Conservation (phyloP, 2,329 filamentous ascomycete species). For the Niveomyces coronatus region DNA sequence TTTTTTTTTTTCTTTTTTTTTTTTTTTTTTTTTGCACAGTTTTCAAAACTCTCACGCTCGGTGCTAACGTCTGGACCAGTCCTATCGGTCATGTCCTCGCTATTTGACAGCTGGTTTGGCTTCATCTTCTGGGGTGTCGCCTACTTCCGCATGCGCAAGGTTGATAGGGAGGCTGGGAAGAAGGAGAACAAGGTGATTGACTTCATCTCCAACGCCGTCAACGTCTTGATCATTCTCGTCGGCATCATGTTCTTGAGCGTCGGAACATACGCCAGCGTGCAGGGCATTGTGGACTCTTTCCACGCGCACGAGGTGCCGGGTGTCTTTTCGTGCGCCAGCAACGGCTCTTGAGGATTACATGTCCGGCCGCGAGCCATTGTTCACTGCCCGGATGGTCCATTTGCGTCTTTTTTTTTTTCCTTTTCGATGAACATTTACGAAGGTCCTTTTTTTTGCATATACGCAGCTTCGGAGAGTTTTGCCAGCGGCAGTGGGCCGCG, state of each 20-base stretch:
- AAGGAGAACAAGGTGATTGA: conserved; percentile 40
- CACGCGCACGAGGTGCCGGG: conserved; percentile 51
- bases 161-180: conserved; percentile 45
- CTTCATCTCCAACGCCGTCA: conserved; percentile 49
- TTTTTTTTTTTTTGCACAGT: too few relatives aligned
- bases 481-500: conserved; percentile 6
- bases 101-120: conserved; percentile 88
- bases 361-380: neutral
- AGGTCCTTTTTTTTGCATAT: neutral
- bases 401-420: conserved; percentile 1
- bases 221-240: conserved; percentile 60
- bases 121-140: conserved; percentile 92
- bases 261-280: conserved; percentile 71
- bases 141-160: conserved; percentile 65
- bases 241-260: conserved; percentile 73
- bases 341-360: conserved; percentile 42
- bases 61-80: too few relatives aligned
- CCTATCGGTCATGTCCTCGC: conserved; percentile 67
- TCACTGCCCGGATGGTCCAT: too few relatives aligned
- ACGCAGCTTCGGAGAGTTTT: neutral
- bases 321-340: conserved; percentile 64
- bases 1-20: too few relatives aligned
- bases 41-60: too few relatives aligned
- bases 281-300: conserved; percentile 68
- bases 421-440: neutral